These are phyloP conservation scores for Acanthamoeba divionensis DNA, from an alignment of 208 protist species.

Conservation along the genomic window DNA sequence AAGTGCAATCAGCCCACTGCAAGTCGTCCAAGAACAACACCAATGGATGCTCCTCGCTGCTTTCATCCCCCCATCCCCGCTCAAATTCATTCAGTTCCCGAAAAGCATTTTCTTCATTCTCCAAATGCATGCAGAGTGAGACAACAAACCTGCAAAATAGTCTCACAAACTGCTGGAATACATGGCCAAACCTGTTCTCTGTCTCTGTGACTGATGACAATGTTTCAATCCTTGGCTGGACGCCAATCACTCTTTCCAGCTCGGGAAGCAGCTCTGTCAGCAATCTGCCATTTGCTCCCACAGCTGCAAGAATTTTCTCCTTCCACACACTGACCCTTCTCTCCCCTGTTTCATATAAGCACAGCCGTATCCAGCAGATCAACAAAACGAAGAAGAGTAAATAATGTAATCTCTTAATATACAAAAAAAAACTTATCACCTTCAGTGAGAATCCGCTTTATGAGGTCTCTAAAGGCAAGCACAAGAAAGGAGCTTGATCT, in stretches of 20 bases:
- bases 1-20: no score
- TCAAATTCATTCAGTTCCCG: no score
- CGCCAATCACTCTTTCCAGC: conserved; percentile 27
- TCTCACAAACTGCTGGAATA: conserved; percentile 34
- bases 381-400: no score
- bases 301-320: not conserved
- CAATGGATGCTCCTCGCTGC: no score
- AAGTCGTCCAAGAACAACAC: no score
- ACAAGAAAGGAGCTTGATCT: not conserved
- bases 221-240: not conserved
- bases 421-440: no score
- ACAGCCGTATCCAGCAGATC: no score
- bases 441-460: conserved; percentile 5
- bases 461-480: conserved; percentile 1
- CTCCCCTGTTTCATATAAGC: no score
- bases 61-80: no score
- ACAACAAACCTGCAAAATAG: conserved; percentile 19
- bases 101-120: no score
- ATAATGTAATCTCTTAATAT: no score
- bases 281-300: conserved; percentile 14
- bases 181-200: conserved; percentile 12
- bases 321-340: not conserved
- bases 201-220: not conserved
- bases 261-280: conserved; percentile 39
- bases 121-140: no score